Percentiles rank a stretch among this genome's conserved stretches.
These are phyloP conservation scores for Drechmeria coniospora DNA, from an alignment of 2,329 filamentous ascomycete species.

Conservation along the genomic window DNA sequence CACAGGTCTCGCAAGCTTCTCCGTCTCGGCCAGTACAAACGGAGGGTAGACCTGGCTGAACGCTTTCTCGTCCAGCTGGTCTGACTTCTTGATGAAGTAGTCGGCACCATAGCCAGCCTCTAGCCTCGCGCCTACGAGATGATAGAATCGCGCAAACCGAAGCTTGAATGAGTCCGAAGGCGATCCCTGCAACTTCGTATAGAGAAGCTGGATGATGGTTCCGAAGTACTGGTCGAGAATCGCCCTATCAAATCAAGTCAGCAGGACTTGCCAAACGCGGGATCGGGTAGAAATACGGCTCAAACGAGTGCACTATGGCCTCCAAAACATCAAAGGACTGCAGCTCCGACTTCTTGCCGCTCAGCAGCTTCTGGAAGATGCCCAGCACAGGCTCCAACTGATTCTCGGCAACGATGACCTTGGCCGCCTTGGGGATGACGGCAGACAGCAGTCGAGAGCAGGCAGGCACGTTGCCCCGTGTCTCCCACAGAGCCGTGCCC, in stretches of 20 bases:
- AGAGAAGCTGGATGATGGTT: constrained; percentile 66
- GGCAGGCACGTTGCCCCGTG: constrained; percentile 82
- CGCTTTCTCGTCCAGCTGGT: constrained; percentile 62
- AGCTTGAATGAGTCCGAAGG: constrained; percentile 66
- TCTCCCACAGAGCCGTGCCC: constrained; percentile 75
- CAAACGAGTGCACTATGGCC: constrained; percentile 56
- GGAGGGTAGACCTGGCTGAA: constrained; percentile 76
- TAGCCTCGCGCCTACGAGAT: constrained; percentile 66
- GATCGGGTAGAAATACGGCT: constrained; percentile 37
- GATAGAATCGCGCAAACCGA: constrained; percentile 87
- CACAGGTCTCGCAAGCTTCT: constrained; percentile 70
- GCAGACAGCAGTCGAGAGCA: constrained; percentile 72
- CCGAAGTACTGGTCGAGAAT: constrained; percentile 63
- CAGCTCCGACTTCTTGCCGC: constrained; percentile 67
- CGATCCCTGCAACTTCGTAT: constrained; percentile 56
- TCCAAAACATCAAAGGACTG: constrained; percentile 87
- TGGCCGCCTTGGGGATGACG: constrained; percentile 63
- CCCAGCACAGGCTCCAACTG: constrained; percentile 81
- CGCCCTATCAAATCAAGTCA: constrained; percentile 22
- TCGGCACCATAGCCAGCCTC: constrained; percentile 80
- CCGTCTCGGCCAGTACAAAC: constrained; percentile 77
- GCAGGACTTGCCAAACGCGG: not conserved
- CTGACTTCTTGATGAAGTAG: constrained; percentile 76
- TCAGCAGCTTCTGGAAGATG: constrained; percentile 84
- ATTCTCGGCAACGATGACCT: constrained; percentile 59